Evolutionary conservation across 2,329 filamentous ascomycete species (phyloP), one percentile per base, ranked within the genome.

Genomic region (Aureobasidium musti): DNA sequence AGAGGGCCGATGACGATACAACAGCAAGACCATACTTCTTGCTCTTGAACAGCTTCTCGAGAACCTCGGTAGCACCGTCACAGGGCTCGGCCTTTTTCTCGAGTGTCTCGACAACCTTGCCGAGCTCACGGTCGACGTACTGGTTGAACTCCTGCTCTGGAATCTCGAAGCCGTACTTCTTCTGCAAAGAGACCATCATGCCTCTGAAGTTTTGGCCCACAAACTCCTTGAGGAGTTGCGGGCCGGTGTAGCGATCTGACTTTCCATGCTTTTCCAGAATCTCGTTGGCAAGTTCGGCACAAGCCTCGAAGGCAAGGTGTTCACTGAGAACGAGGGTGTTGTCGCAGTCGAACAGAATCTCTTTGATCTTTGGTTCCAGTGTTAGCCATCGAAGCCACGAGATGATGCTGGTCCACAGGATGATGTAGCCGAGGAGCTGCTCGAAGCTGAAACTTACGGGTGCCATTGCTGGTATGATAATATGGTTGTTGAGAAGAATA

Each of bases 291-390:
- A 97, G 87, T 68, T 91, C 90, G 74, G 92, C 91, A 79, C 91
- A 96, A 72, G 91, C 92, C 81, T 94, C 91, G 78, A 97, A 96
- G 76, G 92, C 92, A 73, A 96, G 85, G 74, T 91, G 88, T 82
- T 97, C 93, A 65, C 91, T 96, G 73, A 95, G 87, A 77, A 95
- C 92, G 77, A 97, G 91, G 70, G 92, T 97, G 85, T 97, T 97
- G 86, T 97, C 83, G 79, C 84, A 83, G 79, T 83, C 81, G 76
- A 83, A 80, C 70, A 83, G 80, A 74, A 82, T 80, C 75, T 82
- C 80, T 71, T 80, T 82, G 75, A 79, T 78, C 74, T 76, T 41
- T 57, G 14, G 35, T 19, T 59, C 23, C 45, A 26, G 61, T n/a
- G 49, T 54, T 35, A 64, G 61, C 45, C 33, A 39, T 28, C 35